Conservation (phyloP, 768 basidiomycete species). For the Porpolomopsis calyptriformis region DNA sequence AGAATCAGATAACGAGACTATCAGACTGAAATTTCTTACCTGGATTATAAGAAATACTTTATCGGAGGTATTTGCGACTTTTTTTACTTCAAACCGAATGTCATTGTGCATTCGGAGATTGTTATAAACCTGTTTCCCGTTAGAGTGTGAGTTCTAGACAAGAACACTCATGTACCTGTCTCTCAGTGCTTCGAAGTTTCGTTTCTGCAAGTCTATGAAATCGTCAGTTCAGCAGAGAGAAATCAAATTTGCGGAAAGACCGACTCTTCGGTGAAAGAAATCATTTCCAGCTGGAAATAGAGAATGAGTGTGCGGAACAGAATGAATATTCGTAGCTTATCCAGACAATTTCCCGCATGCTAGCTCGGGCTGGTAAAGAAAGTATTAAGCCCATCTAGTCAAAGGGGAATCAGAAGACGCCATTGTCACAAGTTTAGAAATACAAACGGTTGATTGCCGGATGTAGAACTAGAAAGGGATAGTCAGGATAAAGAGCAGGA, state of each 20-base stretch:
- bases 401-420: background rate
- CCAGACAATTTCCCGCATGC: slow-evolving; percentile 59
- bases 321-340: background rate
- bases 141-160: background rate
- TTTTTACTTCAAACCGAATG: slow-evolving; percentile 68
- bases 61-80: slow-evolving; percentile 57
- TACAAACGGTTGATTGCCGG: slow-evolving; percentile 50
- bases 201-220: slow-evolving; percentile 48
- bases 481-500: slow-evolving; percentile 2
- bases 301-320: background rate
- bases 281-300: slow-evolving; percentile 44
- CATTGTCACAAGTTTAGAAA: background rate
- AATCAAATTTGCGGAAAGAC: slow-evolving; percentile 10
- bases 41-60: slow-evolving; percentile 79
- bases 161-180: slow-evolving; percentile 33
- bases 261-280: slow-evolving; percentile 61
- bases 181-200: slow-evolving; percentile 69
- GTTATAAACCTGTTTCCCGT: slow-evolving; percentile 43
- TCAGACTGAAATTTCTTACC: slow-evolving; percentile 25
- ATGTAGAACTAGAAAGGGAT: slow-evolving; percentile 52
- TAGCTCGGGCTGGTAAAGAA: slow-evolving; percentile 42
- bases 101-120: slow-evolving; percentile 62
- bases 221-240: slow-evolving; percentile 1
- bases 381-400: slow-evolving; percentile 59
- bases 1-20: slow-evolving; percentile 1